Evolutionary conservation across 2,329 filamentous ascomycete genomes (phyloP), one percentile per base, ranked within the genome.

Genomic region (Calonectria henricotiae): DNA sequence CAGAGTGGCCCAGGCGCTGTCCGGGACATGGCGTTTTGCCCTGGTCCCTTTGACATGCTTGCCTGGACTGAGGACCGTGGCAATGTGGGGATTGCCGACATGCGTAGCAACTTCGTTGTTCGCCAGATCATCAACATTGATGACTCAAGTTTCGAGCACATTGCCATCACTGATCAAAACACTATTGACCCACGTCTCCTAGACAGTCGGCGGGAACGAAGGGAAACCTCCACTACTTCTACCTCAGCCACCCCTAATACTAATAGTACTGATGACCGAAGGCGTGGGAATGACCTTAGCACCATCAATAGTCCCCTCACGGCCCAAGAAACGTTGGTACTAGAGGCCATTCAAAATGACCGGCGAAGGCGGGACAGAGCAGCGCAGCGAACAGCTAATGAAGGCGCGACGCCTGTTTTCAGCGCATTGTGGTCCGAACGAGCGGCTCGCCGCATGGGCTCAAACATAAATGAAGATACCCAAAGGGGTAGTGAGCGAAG

Each of bases 11-110:
- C 89, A 23, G 96, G 96, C 49, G 95, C 96, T 37, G 91, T 98
- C 64, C 90, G 96, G 71, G 94, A 95, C 71, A 97, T 98, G 93
- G 89, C 92, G 1, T 99, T 99, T 80, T 95, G 94, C 5, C 95
- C 96, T 0, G 93, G 93, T 1, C 94, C 95, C 0, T 96, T 92
- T 86, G 96, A 98, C 79, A 89, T 99, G 20, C 85, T 99, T 46
- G 93, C 97, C 7, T 98, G 96, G 95, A 94, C 95, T 9, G 96
- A 99, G 82, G 94, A 98, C 77, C 92, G 93, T 72, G 93, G 92
- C 4, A 87, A 91, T 67, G 86, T 95, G 17, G 94, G 93, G 43
- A 86, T 96, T 44, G 92, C 92, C 5, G 94, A 96, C 80, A 83
- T 94, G 61, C 88, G 93, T 35, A 89, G 86, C 74, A 89, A 91